phyloP scores from a whole-genome alignment of 768 basidiomycete genomes.

The Sutorius australiensis region DNA sequence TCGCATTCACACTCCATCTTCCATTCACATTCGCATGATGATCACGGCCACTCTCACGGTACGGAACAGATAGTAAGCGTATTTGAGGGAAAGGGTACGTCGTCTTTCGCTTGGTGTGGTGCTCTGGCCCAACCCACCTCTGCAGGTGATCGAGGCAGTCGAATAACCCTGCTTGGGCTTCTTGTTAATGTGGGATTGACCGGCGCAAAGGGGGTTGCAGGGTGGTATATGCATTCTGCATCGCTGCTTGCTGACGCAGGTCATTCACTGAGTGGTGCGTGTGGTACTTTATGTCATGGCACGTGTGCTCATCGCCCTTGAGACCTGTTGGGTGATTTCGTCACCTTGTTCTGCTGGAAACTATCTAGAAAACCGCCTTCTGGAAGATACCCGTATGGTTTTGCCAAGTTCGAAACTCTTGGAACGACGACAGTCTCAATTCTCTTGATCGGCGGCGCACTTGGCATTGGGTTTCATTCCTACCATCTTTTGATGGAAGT shows the following conservation, averaged over 20 bases:
- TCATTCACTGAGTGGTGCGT: constrained; percentile 82
- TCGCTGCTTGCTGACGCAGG: constrained; percentile 91
- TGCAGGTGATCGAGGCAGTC: constrained; percentile 74
- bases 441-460: constrained; percentile 77
- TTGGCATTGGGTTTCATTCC: constrained; percentile 88
- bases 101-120: neutral
- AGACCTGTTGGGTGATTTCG: constrained; percentile 89
- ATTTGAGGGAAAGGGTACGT: constrained; percentile 60
- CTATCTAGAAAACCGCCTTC: constrained; percentile 81
- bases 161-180: constrained; percentile 82
- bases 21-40: constrained; percentile 63
- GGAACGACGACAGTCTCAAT: constrained; percentile 90
- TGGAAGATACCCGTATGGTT: constrained; percentile 77
- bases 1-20: constrained; percentile 62
- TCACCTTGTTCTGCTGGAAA: constrained; percentile 86
- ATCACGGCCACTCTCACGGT: constrained; percentile 55
- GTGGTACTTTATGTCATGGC: neutral
- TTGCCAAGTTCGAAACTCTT: constrained; percentile 92
- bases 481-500: constrained; percentile 77
- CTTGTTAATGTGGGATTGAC: constrained; percentile 81
- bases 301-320: constrained; percentile 10
- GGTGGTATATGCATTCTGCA: constrained; percentile 87
- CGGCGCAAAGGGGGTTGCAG: constrained; percentile 79
- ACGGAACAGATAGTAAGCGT: constrained; percentile 68
- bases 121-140: neutral